Percentiles rank a stretch among this genome's conserved stretches.
Conservation (phyloP, 139 green algal genomes). For the Chlamydomonas asymmetrica region DNA sequence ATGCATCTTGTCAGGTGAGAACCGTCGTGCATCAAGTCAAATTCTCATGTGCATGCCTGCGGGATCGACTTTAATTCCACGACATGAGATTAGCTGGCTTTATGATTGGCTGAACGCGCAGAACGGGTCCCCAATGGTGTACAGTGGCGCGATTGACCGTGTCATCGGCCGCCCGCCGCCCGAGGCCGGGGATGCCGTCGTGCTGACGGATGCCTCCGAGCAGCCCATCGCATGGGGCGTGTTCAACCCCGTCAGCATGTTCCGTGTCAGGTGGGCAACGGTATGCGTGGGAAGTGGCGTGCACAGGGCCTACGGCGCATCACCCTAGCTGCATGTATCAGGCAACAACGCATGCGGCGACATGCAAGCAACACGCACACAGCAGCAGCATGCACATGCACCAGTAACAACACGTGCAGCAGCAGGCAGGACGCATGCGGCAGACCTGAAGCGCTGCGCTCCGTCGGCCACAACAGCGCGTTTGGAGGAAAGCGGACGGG, state of each 20-base stretch:
- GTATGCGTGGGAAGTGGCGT: constrained; percentile 6
- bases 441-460: too few species aligned
- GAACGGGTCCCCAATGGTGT: constrained; percentile 55
- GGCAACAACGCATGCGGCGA: too few species aligned
- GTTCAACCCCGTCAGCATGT: constrained; percentile 83
- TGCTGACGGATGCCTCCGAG: constrained; percentile 56
- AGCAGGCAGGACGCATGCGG: too few species aligned
- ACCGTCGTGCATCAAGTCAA: not conserved
- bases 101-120: not conserved
- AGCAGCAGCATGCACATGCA: too few species aligned
- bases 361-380: too few species aligned
- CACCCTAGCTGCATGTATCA: not conserved
- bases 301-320: not conserved
- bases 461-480: too few species aligned
- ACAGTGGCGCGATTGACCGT: constrained; percentile 69
- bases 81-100: not conserved
- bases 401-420: too few species aligned
- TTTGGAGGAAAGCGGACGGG: too few species aligned
- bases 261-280: constrained; percentile 60
- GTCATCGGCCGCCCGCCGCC: constrained; percentile 48
- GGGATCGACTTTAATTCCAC: not conserved
- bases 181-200: constrained; percentile 59
- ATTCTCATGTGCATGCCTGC: not conserved
- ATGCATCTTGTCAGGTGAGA: not conserved
- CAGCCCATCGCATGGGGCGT: constrained; percentile 73